Conservation (phyloP, 768 basidiomycete genomes). For the Leccinum uliginosum region DNA sequence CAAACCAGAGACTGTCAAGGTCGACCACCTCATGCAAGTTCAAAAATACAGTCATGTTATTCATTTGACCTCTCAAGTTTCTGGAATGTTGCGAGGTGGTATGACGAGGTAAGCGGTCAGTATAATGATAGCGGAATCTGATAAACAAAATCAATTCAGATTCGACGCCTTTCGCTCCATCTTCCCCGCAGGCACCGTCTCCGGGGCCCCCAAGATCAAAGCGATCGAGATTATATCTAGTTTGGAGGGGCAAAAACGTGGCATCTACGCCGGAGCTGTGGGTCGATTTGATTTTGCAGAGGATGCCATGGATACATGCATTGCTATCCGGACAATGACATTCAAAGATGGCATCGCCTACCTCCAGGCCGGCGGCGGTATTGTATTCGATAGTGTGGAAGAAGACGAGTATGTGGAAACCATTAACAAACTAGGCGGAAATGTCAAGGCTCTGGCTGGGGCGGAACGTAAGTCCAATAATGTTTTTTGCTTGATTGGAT, state of each 20-base stretch:
- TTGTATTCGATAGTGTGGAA: slow-evolving; percentile 95
- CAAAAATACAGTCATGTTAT: slow-evolving; percentile 99
- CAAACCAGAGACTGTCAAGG: slow-evolving; percentile 90
- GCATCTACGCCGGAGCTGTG: slow-evolving; percentile 95
- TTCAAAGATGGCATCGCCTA: slow-evolving; percentile 93
- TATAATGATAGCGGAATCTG: slow-evolving; percentile 3
- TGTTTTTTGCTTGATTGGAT: slow-evolving; percentile 1
- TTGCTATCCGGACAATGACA: slow-evolving; percentile 96
- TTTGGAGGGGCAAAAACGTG: slow-evolving; percentile 84
- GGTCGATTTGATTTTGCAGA: slow-evolving; percentile 96
- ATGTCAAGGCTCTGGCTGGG: slow-evolving; percentile 76
- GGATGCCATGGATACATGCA: slow-evolving; percentile 97
- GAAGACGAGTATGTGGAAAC: slow-evolving; percentile 98
- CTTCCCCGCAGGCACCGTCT: slow-evolving; percentile 98
- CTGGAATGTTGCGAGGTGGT: slow-evolving; percentile 77
- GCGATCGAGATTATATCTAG: slow-evolving; percentile 90
- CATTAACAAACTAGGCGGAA: slow-evolving; percentile 88
- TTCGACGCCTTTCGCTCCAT: slow-evolving; percentile 99
- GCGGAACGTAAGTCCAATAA: slow-evolving; percentile 72
- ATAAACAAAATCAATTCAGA: slow-evolving; percentile 35
- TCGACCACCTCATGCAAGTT: slow-evolving; percentile 89
- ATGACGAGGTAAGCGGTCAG: slow-evolving; percentile 61
- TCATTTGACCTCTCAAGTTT: slow-evolving; percentile 93
- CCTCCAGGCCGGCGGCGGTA: slow-evolving; percentile 94
- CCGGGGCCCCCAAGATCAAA: slow-evolving; percentile 98